Base-by-base conservation (phyloP, 2,329 filamentous ascomycete genomes). In the Curvularia hawaiiensis region DNA sequence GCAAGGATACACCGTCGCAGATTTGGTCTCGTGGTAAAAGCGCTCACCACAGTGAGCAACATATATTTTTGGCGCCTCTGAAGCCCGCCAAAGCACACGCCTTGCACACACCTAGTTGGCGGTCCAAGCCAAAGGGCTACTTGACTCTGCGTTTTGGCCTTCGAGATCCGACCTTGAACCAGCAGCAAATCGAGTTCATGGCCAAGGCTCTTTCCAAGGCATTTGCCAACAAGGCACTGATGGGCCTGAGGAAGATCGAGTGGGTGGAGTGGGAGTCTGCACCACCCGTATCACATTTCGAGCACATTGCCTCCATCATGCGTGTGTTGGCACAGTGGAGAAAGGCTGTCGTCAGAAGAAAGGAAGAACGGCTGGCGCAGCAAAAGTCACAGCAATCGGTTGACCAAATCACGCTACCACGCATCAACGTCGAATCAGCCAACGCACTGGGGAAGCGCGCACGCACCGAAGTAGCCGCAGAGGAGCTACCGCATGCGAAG, bases 131-230 rank as follows among this genome's bases (percentile, higher is more conserved):
- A 1, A 58, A 67, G 6, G 66, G 67, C 9, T 75, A 68, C 45
- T 54, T 76, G n/a, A 74, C 70, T 0, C 54, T 77, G 24, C 66
- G 67, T 1, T 73, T 77, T 14, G 72, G 67, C 1, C 58, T 76
- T 16, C 60, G 62, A 16, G 57, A 72, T 24, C 63, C 68, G 7
- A 54, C 35, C 0, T 58, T 77, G 12, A 68, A 64, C n/a, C 56
- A 61, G 7, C 58, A 65, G 18, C 71, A 75, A 22, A 75, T 77
- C 14, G 68, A 74, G 26, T 68, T 46, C 11, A 59, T 76, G 40
- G 64, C 71, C 0, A 61, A 55, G 26, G 65, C 66, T 6, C 57
- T 76, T 6, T 57, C 68, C 3, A 66, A 68, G 39, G 70, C 69
- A 0, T 68, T 74, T 35, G 64, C 61, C 49, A 71, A 72, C 20